These are phyloP conservation scores for Candida incommunis DNA, from an alignment of 805 yeast genomes.

Conservation along the genomic window DNA sequence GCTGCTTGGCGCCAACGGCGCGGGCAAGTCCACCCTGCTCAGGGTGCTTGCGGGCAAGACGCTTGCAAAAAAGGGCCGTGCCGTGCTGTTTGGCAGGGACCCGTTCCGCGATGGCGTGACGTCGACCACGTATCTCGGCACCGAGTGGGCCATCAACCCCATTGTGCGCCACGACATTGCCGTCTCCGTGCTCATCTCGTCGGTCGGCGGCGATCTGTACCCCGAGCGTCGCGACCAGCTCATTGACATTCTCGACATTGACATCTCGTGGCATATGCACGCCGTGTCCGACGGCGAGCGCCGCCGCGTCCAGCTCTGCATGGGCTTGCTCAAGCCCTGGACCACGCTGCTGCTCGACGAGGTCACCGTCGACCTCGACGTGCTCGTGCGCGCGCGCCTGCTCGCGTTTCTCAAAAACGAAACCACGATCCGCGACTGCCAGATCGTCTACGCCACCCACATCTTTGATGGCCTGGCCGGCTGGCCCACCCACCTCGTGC, in stretches of 20 bases:
- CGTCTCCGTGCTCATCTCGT: slow-evolving; percentile 59
- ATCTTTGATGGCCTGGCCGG: slow-evolving; percentile 86
- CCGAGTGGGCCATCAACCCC: slow-evolving; percentile 94
- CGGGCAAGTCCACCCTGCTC: slow-evolving; percentile 86
- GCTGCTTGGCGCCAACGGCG: slow-evolving; percentile 89
- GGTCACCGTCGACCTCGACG: slow-evolving; percentile 94
- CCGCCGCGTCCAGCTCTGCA: slow-evolving; percentile 80
- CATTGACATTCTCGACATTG: slow-evolving; percentile 69
- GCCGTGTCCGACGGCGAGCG: slow-evolving; percentile 89
- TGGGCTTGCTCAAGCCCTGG: slow-evolving; percentile 93
- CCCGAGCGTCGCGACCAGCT: slow-evolving; percentile 66
- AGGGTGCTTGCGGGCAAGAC: slow-evolving; percentile 85
- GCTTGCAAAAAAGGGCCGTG: slow-evolving; percentile 56
- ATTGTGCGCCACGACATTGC: slow-evolving; percentile 86
- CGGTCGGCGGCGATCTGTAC: slow-evolving; percentile 70
- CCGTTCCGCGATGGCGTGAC: slow-evolving; percentile 57
- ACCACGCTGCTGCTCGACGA: slow-evolving; percentile 77
- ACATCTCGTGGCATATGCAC: slow-evolving; percentile 84
- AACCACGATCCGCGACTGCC: slow-evolving; percentile 51
- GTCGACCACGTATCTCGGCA: slow-evolving; percentile 67
- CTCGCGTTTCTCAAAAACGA: slow-evolving; percentile 61
- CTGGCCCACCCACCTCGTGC: slow-evolving; percentile 82
- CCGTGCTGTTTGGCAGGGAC: slow-evolving; percentile 67
- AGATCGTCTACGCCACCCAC: slow-evolving; percentile 87
- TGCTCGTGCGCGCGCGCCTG: slow-evolving; percentile 67